Percentiles rank a stretch among this genome's conserved stretches.
These are phyloP conservation scores for Scleroderma citrinum DNA, from an alignment of 768 basidiomycete genomes.

Conservation along the genomic window DNA sequence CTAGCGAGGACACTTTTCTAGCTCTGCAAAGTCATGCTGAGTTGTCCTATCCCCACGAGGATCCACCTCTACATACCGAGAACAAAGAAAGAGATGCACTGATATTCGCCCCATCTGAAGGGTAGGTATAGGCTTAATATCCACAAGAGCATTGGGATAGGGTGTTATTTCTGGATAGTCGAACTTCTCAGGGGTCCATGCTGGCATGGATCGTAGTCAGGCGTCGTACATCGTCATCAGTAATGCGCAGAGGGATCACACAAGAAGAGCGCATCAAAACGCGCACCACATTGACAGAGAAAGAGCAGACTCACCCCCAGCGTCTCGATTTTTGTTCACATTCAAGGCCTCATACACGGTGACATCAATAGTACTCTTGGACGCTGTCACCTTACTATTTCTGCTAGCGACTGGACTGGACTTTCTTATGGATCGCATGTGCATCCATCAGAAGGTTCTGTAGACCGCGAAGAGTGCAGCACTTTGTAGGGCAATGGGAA, in stretches of 20 bases:
- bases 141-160: slow-evolving; percentile 30
- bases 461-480: slow-evolving; percentile 6
- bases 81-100: slow-evolving; percentile 44
- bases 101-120: slow-evolving; percentile 60
- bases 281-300: too few relatives aligned
- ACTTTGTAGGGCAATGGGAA: slow-evolving; percentile 14
- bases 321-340: slow-evolving; percentile 18
- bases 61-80: neutral
- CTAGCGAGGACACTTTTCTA: too few relatives aligned
- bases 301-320: slow-evolving; percentile 22
- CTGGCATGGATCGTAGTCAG: slow-evolving; percentile 22
- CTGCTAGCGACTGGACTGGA: neutral
- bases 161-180: slow-evolving; percentile 46
- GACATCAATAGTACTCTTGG: neutral
- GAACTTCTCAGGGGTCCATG: slow-evolving; percentile 49
- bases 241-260: neutral
- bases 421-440: neutral
- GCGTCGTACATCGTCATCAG: too few relatives aligned
- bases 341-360: slow-evolving; percentile 2
- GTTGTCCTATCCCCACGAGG: too few relatives aligned
- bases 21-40: too few relatives aligned
- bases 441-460: slow-evolving; percentile 11
- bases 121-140: slow-evolving; percentile 62
- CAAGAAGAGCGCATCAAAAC: too few relatives aligned
- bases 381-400: neutral